A percentile compares a stretch with the other conserved stretches of the same genome.
These are phyloP conservation scores for Thraustotheca clavata DNA, from an alignment of 352 stramenopile species.

Conservation along the genomic window DNA sequence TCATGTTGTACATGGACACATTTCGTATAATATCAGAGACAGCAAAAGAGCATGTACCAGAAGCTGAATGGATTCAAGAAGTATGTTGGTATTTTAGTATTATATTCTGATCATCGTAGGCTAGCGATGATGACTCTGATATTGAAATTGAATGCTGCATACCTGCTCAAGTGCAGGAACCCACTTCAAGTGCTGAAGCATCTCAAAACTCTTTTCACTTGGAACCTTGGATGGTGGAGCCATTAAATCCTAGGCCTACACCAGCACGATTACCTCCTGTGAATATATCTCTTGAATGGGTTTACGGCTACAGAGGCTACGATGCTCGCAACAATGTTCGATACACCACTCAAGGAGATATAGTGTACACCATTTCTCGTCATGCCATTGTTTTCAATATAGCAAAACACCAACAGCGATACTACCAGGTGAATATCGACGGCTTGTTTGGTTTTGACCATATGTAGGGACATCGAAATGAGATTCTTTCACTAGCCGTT, in stretches of 20 bases:
- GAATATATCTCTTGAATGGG: conserved; percentile 66
- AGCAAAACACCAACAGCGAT: conserved; percentile 47
- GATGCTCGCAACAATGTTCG: conserved; percentile 39
- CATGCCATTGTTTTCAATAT: conserved; percentile 68
- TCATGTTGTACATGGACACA: conserved; percentile 78
- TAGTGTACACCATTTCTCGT: conserved; percentile 66
- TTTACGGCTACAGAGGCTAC: conserved; percentile 54
- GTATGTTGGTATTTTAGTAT: too few species aligned
- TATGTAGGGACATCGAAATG: conserved; percentile 33
- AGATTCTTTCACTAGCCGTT: conserved; percentile 54
- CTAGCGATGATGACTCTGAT: conserved; percentile 68
- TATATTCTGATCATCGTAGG: conserved; percentile 27
- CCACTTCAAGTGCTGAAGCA: neutral
- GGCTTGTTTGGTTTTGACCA: neutral
- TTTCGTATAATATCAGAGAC: conserved; percentile 69
- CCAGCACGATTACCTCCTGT: conserved; percentile 36
- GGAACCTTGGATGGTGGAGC: conserved; percentile 47
- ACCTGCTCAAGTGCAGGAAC: neutral
- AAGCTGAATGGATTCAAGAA: conserved; percentile 20
- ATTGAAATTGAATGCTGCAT: conserved; percentile 37
- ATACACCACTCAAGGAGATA: conserved; percentile 42
- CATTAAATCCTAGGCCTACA: conserved; percentile 10
- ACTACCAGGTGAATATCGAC: conserved; percentile 33
- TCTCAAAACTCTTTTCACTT: neutral
- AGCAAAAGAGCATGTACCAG: conserved; percentile 17